phyloP scores from a whole-genome alignment of 768 basidiomycete species.

The Collybia nuda region DNA sequence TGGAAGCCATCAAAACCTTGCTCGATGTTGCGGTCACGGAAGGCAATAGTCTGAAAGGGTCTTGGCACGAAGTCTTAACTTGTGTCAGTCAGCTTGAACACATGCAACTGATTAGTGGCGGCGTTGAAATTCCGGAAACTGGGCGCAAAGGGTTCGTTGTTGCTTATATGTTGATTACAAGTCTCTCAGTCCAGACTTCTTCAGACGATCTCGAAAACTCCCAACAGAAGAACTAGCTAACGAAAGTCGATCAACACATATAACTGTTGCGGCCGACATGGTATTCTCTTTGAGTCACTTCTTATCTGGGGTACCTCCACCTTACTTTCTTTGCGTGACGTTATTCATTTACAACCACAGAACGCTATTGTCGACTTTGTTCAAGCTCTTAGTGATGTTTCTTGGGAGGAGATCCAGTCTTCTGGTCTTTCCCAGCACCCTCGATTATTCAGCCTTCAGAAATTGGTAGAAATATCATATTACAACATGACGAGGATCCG shows the following conservation, averaged over 20 bases:
- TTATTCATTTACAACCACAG: constrained; percentile 37
- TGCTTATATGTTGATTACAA: neutral
- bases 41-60: constrained; percentile 92
- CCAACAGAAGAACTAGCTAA: constrained; percentile 94
- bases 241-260: constrained; percentile 95
- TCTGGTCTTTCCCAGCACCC: constrained; percentile 94
- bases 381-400: constrained; percentile 91
- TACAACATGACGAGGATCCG: constrained; percentile 99
- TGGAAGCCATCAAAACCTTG: constrained; percentile 96
- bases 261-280: constrained; percentile 99
- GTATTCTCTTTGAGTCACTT: constrained; percentile 96
- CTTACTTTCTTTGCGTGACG: neutral
- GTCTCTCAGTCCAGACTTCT: constrained; percentile 4
- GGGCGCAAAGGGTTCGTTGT: constrained; percentile 75
- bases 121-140: constrained; percentile 79
- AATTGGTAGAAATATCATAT: constrained; percentile 98
- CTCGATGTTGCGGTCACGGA: constrained; percentile 96
- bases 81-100: constrained; percentile 98
- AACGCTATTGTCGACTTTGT: constrained; percentile 98
- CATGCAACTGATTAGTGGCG: constrained; percentile 96
- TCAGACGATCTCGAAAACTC: constrained; percentile 55
- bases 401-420: constrained; percentile 99
- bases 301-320: constrained; percentile 81
- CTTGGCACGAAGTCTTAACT: constrained; percentile 94
- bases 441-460: constrained; percentile 94